Percentiles rank a stretch among this genome's conserved stretches.
Conservation (phyloP, 225 moss, liverwort and hornwort species). For the Marchantia paleacea region DNA sequence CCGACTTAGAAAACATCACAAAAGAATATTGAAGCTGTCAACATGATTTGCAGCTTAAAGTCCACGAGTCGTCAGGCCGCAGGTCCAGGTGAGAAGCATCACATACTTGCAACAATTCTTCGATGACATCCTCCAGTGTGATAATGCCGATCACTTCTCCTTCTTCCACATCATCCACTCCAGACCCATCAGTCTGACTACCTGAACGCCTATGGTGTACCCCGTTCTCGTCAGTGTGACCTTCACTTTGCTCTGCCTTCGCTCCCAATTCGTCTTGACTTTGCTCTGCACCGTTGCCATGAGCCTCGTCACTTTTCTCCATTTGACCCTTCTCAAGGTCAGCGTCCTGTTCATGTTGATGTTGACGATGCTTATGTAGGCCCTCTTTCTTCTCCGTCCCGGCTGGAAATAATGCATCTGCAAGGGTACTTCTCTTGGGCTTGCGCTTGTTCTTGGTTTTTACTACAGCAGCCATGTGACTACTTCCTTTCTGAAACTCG, state of each 20-base stretch:
- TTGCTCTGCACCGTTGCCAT: background rate
- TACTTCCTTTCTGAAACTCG: conserved; percentile 94
- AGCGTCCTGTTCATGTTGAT: conserved; percentile 1
- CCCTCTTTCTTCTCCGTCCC: conserved; percentile 22
- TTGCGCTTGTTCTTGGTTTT: conserved; percentile 50
- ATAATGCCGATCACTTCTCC: conserved; percentile 91
- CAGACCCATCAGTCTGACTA: conserved; percentile 31
- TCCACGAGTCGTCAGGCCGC: background rate
- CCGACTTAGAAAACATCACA: background rate
- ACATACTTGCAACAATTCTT: conserved; percentile 87
- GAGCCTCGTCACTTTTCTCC: conserved; percentile 8
- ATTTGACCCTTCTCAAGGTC: conserved; percentile 38
- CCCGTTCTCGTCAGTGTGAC: conserved; percentile 9
- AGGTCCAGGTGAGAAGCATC: background rate
- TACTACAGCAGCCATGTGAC: conserved; percentile 95
- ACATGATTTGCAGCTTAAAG: background rate
- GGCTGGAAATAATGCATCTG: conserved; percentile 36
- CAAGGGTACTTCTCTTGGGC: conserved; percentile 38
- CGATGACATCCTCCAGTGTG: conserved; percentile 93
- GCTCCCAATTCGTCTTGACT: background rate
- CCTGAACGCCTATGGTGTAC: background rate
- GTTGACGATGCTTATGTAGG: background rate
- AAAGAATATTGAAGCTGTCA: background rate
- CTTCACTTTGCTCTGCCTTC: conserved; percentile 4
- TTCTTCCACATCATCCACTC: conserved; percentile 50